phyloP scores from a whole-genome alignment of 2,329 filamentous ascomycete genomes.

The Ceratocystis albifundus region DNA sequence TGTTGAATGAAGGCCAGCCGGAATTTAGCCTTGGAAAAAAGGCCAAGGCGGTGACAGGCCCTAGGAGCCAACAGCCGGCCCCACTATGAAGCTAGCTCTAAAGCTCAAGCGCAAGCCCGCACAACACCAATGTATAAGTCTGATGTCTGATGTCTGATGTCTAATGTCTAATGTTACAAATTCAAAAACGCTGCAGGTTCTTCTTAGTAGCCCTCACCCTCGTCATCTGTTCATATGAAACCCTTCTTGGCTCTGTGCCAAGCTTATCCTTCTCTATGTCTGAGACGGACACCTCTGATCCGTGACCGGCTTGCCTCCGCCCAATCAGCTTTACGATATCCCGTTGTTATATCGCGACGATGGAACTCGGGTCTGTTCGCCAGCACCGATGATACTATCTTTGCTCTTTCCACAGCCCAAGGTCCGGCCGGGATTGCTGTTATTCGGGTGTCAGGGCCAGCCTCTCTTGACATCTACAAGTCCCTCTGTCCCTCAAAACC shows the following conservation, averaged over 20 bases:
- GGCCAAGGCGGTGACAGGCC: constrained; percentile 9
- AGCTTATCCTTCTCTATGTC: background rate
- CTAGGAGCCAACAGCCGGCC: background rate
- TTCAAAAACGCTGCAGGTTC: background rate
- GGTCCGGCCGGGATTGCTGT: constrained; percentile 86
- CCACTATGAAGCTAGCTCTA: constrained; percentile 14
- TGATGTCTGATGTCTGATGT: too few species aligned
- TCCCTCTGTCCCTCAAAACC: constrained; percentile 40
- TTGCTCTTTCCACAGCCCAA: constrained; percentile 76
- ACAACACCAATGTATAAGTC: background rate
- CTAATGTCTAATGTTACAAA: background rate
- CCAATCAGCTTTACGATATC: background rate
- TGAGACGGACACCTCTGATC: background rate
- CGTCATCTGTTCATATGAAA: background rate
- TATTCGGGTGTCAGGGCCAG: constrained; percentile 71
- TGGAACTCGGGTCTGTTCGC: constrained; percentile 13
- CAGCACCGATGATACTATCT: constrained; percentile 56
- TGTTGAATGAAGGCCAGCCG: constrained; percentile 6
- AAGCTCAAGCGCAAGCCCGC: background rate
- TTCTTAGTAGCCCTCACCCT: background rate
- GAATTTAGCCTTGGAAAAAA: constrained; percentile 18
- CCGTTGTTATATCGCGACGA: background rate
- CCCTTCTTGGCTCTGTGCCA: background rate
- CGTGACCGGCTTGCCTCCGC: background rate
- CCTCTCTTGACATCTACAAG: constrained; percentile 46